Conservation (phyloP, 192 early-diverging fungal genomes). For the Coemansia sp. region DNA sequence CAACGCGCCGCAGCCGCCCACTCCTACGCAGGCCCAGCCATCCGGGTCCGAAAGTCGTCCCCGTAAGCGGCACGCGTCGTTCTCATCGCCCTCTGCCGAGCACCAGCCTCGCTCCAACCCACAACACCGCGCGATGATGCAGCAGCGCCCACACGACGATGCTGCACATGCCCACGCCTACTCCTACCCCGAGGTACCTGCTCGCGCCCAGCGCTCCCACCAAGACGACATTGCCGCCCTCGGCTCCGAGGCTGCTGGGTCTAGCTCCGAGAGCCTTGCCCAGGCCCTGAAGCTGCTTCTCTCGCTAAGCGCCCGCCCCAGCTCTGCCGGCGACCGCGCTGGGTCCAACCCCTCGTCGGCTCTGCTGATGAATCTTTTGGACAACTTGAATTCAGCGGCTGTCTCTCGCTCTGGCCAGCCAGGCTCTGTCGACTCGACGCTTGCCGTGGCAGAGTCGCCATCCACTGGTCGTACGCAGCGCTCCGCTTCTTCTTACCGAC, state of each 20-base stretch:
- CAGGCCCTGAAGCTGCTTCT: conserved; percentile 48
- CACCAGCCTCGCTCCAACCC: conserved; percentile 15
- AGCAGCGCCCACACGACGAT: conserved; percentile 10
- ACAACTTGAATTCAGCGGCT: conserved; percentile 14
- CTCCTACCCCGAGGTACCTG: conserved; percentile 25
- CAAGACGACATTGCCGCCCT: neutral
- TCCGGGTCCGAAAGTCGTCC: conserved; percentile 22
- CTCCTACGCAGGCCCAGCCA: conserved; percentile 6
- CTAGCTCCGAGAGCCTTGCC: conserved; percentile 37
- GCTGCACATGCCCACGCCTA: conserved; percentile 2
- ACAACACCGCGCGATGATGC: neutral
- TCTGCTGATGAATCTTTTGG: conserved; percentile 25
- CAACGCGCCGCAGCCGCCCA: conserved; percentile 18
- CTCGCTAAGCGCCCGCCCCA: conserved; percentile 15
- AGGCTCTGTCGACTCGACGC: neutral
- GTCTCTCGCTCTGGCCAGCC: neutral
- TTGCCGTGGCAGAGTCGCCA: neutral
- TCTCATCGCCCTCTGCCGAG: conserved; percentile 44
- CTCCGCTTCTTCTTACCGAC: neutral
- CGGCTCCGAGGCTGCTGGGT: conserved; percentile 11
- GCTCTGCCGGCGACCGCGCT: conserved; percentile 11
- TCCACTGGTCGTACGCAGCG: neutral
- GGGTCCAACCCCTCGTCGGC: conserved; percentile 9
- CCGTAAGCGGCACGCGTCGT: conserved; percentile 55
- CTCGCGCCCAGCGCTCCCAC: neutral